Percentiles rank a stretch among this genome's conserved stretches.
Conservation (phyloP, 169 alveolate genomes). For the Plasmodium cynomolgi region DNA sequence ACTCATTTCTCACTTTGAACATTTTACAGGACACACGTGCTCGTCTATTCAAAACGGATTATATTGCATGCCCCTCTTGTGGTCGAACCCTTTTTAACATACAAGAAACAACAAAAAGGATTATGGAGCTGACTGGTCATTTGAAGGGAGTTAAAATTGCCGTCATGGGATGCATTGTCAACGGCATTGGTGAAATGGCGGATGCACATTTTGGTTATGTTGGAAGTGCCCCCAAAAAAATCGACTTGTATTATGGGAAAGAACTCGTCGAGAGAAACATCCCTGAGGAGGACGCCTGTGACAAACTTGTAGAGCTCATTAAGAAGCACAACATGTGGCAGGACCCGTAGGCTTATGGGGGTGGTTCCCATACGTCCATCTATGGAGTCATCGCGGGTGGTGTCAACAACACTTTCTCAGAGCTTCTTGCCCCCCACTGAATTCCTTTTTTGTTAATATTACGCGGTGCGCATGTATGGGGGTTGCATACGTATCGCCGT, state of each 20-base stretch:
- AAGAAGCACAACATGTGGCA: constrained; percentile 69
- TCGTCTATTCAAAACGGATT: constrained; percentile 89
- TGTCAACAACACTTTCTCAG: not conserved
- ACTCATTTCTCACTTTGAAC: constrained; percentile 49
- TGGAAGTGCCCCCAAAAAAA: constrained; percentile 88
- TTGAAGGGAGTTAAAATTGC: constrained; percentile 91
- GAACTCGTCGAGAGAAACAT: constrained; percentile 85
- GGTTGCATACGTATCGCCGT: too few relatives aligned
- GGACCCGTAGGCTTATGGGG: constrained; percentile 18
- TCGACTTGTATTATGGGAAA: constrained; percentile 88
- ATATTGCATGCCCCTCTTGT: constrained; percentile 92
- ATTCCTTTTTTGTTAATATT: not conserved
- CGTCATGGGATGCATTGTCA: constrained; percentile 93
- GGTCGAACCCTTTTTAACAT: constrained; percentile 91
- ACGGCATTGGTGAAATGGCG: constrained; percentile 94
- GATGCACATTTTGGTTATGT: constrained; percentile 94
- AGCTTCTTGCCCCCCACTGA: not conserved
- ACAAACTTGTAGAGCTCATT: constrained; percentile 85
- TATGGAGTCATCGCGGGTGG: not conserved
- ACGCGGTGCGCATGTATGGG: not conserved
- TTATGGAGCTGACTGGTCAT: constrained; percentile 88
- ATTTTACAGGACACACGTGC: constrained; percentile 86
- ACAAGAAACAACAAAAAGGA: constrained; percentile 86
- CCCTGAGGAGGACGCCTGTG: constrained; percentile 87
- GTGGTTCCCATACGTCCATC: not conserved